Evolutionary conservation across 805 yeast genomes (phyloP).

Genomic region (Saccharomycopsis olivae): DNA sequence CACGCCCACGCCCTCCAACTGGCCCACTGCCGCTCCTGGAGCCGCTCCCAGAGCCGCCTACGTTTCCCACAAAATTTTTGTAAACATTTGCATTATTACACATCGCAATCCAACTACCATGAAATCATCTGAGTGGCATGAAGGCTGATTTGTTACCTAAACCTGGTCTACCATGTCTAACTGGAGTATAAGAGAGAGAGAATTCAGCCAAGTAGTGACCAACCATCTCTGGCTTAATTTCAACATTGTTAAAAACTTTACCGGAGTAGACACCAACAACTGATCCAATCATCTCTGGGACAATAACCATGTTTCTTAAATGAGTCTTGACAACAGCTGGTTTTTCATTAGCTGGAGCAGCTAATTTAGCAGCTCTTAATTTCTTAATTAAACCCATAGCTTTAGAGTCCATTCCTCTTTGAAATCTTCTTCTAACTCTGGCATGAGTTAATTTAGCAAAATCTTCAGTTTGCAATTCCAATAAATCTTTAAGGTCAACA

Average conservation of each 20-base stretch:
- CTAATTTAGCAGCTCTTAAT: slow-evolving; percentile 93
- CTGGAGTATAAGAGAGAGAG: slow-evolving; percentile 99
- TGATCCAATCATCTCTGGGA: slow-evolving; percentile 99
- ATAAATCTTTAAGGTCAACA: slow-evolving; percentile 89
- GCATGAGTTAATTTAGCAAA: slow-evolving; percentile 95
- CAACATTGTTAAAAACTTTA: slow-evolving; percentile 98
- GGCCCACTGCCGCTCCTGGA: too few relatives aligned
- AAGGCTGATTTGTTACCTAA: slow-evolving; percentile 55
- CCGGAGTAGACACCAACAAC: slow-evolving; percentile 99
- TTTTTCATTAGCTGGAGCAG: slow-evolving; percentile 86
- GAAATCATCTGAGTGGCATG: slow-evolving; percentile 57
- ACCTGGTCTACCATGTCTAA: slow-evolving; percentile 99
- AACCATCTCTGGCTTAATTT: slow-evolving; percentile 98
- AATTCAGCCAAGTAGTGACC: slow-evolving; percentile 99
- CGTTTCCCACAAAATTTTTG: too few relatives aligned
- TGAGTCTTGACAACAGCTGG: slow-evolving; percentile 98
- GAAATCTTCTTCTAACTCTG: slow-evolving; percentile 99
- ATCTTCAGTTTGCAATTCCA: slow-evolving; percentile 92
- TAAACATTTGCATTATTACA: too few relatives aligned
- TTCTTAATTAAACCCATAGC: slow-evolving; percentile 95
- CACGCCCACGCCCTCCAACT: too few relatives aligned
- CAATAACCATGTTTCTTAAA: slow-evolving; percentile 96
- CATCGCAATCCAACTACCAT: too few relatives aligned
- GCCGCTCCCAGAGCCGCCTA: too few relatives aligned
- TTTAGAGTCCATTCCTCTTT: slow-evolving; percentile 92